phyloP scores from a whole-genome alignment of 371 early-diverging fungal genomes.

The Mucor sp. region DNA sequence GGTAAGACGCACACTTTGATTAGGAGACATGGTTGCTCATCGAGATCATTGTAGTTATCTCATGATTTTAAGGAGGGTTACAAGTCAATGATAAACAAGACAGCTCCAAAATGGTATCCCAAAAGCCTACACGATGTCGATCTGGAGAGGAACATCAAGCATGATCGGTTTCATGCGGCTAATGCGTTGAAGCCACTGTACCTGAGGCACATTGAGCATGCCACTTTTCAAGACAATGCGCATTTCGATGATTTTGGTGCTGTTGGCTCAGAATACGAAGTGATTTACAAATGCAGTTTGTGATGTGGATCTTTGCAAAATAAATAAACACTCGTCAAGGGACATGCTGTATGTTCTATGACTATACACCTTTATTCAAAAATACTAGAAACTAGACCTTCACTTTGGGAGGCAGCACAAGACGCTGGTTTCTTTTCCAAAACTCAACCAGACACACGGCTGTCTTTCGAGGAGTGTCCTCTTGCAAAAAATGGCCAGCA shows the following conservation, averaged over 20 bases:
- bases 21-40: background rate
- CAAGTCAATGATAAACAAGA: background rate
- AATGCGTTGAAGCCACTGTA: background rate
- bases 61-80: background rate
- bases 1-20: slow-evolving; percentile 29
- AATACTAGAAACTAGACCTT: slow-evolving; percentile 7
- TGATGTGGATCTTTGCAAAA: no score
- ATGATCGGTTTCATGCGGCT: background rate
- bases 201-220: background rate
- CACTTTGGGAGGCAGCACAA: slow-evolving; percentile 65
- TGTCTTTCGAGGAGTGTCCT: slow-evolving; percentile 81
- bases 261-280: background rate
- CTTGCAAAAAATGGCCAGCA: slow-evolving; percentile 89
- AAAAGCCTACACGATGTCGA: background rate
- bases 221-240: background rate
- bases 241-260: background rate
- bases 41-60: background rate
- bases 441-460: slow-evolving; percentile 75
- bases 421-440: slow-evolving; percentile 76
- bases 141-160: background rate
- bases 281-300: background rate
- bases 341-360: no score
- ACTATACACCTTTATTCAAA: background rate
- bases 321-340: background rate
- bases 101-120: background rate